These are phyloP conservation scores for Pestalotiopsis sp. DNA, from an alignment of 2,329 filamentous ascomycete species.

Conservation along the genomic window DNA sequence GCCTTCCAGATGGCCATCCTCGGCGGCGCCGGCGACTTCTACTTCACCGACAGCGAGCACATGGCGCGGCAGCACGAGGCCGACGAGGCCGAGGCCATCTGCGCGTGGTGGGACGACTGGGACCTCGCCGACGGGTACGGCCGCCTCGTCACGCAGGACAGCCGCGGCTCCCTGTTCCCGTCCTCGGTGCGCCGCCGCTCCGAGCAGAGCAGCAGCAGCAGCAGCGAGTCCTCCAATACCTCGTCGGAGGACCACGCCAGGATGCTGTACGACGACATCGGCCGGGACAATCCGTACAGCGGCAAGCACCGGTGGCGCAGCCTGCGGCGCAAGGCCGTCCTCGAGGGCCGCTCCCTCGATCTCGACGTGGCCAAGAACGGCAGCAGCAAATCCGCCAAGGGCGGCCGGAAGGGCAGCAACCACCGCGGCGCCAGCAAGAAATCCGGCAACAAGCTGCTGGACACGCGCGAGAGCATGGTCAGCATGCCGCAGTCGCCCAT, in stretches of 20 bases:
- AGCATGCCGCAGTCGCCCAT: slow-evolving; percentile 54
- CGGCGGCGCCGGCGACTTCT: slow-evolving; percentile 52
- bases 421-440: slow-evolving; percentile 20
- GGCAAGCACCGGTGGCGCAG: slow-evolving; percentile 25
- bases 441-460: slow-evolving; percentile 32
- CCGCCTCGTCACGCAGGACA: slow-evolving; percentile 31
- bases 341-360: slow-evolving; percentile 13
- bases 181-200: slow-evolving; percentile 33
- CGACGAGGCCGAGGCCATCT: slow-evolving; percentile 49
- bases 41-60: slow-evolving; percentile 44
- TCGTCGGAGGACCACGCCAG: not conserved
- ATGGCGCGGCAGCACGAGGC: slow-evolving; percentile 38
- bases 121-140: slow-evolving; percentile 43
- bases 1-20: slow-evolving; percentile 66
- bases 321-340: slow-evolving; percentile 14
- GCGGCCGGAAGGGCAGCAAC: not conserved
- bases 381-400: not conserved
- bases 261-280: slow-evolving; percentile 24
- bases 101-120: slow-evolving; percentile 52
- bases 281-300: slow-evolving; percentile 26
- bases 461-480: slow-evolving; percentile 33
- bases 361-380: slow-evolving; percentile 12
- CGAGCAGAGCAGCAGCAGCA: slow-evolving; percentile 27
- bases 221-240: slow-evolving; percentile 14
- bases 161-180: slow-evolving; percentile 23